Percentiles rank a stretch among this genome's conserved stretches.
These are phyloP conservation scores for Mycena sanguinolenta DNA, from an alignment of 768 basidiomycete genomes.

Conservation along the genomic window DNA sequence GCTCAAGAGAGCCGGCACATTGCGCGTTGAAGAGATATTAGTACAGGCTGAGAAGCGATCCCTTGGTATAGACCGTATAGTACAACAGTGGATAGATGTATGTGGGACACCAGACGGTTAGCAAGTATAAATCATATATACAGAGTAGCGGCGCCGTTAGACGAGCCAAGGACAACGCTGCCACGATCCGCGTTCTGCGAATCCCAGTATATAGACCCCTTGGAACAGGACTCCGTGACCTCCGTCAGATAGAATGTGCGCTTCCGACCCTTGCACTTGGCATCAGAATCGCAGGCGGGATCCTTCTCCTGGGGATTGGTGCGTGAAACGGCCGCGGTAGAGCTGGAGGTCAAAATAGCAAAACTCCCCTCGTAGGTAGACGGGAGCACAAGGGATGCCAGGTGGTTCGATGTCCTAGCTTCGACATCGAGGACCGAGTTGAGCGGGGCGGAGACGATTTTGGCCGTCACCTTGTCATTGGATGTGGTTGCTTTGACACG, in stretches of 20 bases:
- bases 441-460: conserved; percentile 48
- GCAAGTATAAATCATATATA: conserved; percentile 12
- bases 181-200: conserved; percentile 23
- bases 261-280: conserved; percentile 42
- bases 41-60: conserved; percentile 2
- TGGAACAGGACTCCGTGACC: neutral
- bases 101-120: conserved; percentile 7
- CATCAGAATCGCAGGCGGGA: conserved; percentile 12
- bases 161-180: conserved; percentile 16
- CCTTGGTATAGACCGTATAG: conserved; percentile 37
- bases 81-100: conserved; percentile 29
- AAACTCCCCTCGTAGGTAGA: conserved; percentile 60
- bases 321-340: conserved; percentile 36
- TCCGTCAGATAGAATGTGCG: conserved; percentile 39
- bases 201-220: conserved; percentile 34
- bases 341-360: conserved; percentile 44
- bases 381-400: conserved; percentile 40
- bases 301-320: conserved; percentile 48
- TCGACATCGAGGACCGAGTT: conserved; percentile 48
- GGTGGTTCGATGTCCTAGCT: conserved; percentile 46
- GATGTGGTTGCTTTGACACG: conserved; percentile 44
- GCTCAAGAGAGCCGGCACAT: no score
- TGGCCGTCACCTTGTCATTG: conserved; percentile 46
- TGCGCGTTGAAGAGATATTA: no score
- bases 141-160: conserved; percentile 21